These are phyloP conservation scores for Cladosporium sp. DNA, from an alignment of 2,329 filamentous ascomycete species.

Conservation along the genomic window DNA sequence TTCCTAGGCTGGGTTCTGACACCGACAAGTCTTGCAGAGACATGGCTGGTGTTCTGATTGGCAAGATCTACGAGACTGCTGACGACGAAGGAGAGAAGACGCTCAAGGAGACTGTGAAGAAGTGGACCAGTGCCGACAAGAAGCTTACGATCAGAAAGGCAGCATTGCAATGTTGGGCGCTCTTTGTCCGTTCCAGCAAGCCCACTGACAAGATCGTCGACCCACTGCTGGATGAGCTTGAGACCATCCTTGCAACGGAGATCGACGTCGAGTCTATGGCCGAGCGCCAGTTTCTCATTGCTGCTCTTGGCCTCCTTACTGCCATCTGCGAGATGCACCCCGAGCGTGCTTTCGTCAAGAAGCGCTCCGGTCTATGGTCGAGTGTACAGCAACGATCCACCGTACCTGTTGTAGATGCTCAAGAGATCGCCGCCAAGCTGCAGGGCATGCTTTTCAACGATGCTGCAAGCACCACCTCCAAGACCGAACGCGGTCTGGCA, in stretches of 20 bases:
- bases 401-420: constrained; percentile 66
- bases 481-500: constrained; percentile 43
- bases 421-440: constrained; percentile 69
- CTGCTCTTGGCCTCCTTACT: constrained; percentile 63
- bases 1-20: constrained; percentile 83
- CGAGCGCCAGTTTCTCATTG: constrained; percentile 70
- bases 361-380: constrained; percentile 64
- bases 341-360: constrained; percentile 55
- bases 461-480: constrained; percentile 61
- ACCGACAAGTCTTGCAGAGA: constrained; percentile 79
- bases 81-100: constrained; percentile 66
- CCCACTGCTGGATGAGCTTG: constrained; percentile 50
- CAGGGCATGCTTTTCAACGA: constrained; percentile 75
- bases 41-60: constrained; percentile 73
- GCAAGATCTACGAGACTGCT: constrained; percentile 72
- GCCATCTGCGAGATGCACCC: constrained; percentile 65
- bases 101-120: constrained; percentile 59
- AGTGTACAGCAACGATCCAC: constrained; percentile 60
- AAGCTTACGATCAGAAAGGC: constrained; percentile 67
- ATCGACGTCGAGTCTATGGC: constrained; percentile 47
- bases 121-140: constrained; percentile 70
- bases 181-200: constrained; percentile 68
- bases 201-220: constrained; percentile 64
- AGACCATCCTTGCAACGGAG: constrained; percentile 49
- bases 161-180: constrained; percentile 72